phyloP scores from a whole-genome alignment of 805 yeast species.

The Kazachstania taianensis region DNA sequence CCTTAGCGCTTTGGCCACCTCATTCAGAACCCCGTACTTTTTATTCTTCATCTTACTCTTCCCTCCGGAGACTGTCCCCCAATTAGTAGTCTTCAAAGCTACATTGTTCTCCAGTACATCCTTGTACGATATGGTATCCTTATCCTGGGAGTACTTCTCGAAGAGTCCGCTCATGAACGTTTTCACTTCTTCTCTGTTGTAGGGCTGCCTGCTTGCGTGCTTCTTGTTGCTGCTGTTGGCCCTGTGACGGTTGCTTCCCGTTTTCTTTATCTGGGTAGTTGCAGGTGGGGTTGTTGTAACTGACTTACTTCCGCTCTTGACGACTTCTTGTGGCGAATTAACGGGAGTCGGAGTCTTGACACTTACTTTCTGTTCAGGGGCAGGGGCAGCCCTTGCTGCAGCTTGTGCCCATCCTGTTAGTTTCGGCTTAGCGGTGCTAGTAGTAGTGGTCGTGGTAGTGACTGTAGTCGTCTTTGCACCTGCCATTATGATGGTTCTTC shows the following conservation, averaged over 20 bases:
- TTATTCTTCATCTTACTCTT: constrained; percentile 24
- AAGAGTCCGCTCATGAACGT: constrained; percentile 15
- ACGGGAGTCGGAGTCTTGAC: not conserved
- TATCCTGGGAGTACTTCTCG: constrained; percentile 4
- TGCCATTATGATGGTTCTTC: constrained; percentile 1
- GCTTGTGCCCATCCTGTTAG: constrained; percentile 29
- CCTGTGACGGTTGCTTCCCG: constrained; percentile 1
- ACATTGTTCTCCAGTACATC: constrained; percentile 3
- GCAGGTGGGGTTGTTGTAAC: not conserved
- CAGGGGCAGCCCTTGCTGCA: constrained; percentile 22
- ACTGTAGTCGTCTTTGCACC: constrained; percentile 3
- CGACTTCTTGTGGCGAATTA: not conserved
- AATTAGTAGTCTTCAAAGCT: constrained; percentile 10
- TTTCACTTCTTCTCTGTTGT: constrained; percentile 22
- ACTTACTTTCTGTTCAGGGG: constrained; percentile 4
- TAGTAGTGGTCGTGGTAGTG: too few species aligned
- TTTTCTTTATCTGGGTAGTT: not conserved
- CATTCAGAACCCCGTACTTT: constrained; percentile 22
- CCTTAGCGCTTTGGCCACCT: constrained; percentile 20
- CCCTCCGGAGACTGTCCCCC: constrained; percentile 24
- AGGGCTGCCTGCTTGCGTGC: constrained; percentile 11
- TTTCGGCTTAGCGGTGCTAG: too few species aligned
- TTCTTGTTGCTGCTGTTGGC: constrained; percentile 3
- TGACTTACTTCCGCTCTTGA: not conserved
- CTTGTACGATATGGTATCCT: constrained; percentile 8